Evolutionary conservation across 805 yeast genomes (phyloP), one percentile per base, ranked within the genome.

Genomic region (Nakazawaea laoshanensis): DNA sequence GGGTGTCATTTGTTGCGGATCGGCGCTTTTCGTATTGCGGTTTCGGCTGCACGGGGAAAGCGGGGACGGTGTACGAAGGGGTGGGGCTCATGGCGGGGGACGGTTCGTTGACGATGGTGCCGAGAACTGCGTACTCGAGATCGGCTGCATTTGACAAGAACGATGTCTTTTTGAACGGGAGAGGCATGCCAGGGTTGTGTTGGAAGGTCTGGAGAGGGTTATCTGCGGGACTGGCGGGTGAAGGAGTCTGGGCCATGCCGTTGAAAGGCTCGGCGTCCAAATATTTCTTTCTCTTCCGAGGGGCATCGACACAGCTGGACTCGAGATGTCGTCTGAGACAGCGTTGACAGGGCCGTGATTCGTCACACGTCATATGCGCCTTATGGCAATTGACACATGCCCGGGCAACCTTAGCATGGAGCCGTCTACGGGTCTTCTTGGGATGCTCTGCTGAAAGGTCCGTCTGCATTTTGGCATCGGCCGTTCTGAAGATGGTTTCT

Each of bases 301-400:
- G 92, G 4, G 96, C 96, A 58, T 92, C 96, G 20, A 72, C 73
- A 57, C 97, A 89, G 1, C 83, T 64, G 11, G 61, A 69, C 2
- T 66, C 69, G 11, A 86, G 56, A 0, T 88, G 89, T 47, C 86
- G 65, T 19, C 63, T 64, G 3, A 80, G 52, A 53, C 98, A 89
- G 31, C 95, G 55, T 35, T 68, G 67, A 48, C 98, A 89, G 0
- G 71, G 50, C 60, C 69, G 36, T 4, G 45, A 29, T 13, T 77
- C 72, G 45, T 88, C 96, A 54, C 98, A 89, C 0, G 96, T 84
- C 65, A 88, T 74, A 53, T 89, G 98, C 2, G 94, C 83, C 46
- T 76, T 73, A 39, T 88, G 87, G 50, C 98, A 89, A 56, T 88
- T 92, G 25, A 74, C 72, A 46, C 98, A 89, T 4, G 98, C 97